Percentiles rank a stretch among this genome's conserved stretches.
phyloP scores from a whole-genome alignment of 768 basidiomycete genomes.

The Botryobasidium botryosum region DNA sequence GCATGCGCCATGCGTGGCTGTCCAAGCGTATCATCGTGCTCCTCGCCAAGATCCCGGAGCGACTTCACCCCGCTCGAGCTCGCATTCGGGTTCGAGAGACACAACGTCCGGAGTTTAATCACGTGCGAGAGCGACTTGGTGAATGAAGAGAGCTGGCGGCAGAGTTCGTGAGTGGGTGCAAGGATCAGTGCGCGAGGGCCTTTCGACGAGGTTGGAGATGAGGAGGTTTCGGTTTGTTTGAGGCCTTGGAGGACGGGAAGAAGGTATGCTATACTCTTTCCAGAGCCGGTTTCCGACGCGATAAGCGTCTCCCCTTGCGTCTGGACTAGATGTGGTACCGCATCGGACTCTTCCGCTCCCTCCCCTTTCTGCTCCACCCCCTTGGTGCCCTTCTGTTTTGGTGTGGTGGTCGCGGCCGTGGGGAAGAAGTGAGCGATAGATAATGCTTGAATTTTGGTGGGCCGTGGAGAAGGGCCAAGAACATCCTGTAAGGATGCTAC shows the following conservation, averaged over 20 bases:
- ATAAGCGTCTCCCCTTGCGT: conserved; percentile 41
- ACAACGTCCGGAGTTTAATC: conserved; percentile 58
- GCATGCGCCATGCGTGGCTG: conserved; percentile 1
- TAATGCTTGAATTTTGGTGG: conserved; percentile 68
- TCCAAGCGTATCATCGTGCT: neutral
- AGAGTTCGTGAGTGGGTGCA: conserved; percentile 79
- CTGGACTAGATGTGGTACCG: conserved; percentile 1
- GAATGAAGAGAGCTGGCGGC: conserved; percentile 57
- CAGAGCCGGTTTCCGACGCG: conserved; percentile 81
- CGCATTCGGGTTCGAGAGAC: conserved; percentile 44
- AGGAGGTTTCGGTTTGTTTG: conserved; percentile 41
- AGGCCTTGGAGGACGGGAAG: conserved; percentile 66
- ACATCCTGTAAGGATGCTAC: conserved; percentile 37
- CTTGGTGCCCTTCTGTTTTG: conserved; percentile 15
- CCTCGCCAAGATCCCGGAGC: neutral
- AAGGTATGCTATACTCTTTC: conserved; percentile 82
- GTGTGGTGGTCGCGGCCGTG: conserved; percentile 7
- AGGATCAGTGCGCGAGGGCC: conserved; percentile 67
- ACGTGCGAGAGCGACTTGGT: conserved; percentile 62
- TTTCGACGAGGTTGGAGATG: conserved; percentile 19
- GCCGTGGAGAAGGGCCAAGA: conserved; percentile 37
- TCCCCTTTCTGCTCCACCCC: conserved; percentile 22
- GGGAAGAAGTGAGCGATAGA: conserved; percentile 46
- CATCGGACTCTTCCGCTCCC: neutral
- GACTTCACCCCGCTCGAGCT: neutral